Evolutionary conservation across 1,284 basidiomycete genomes (phyloP).

Genomic region (Ceratorhiza oryzae-sativae): DNA sequence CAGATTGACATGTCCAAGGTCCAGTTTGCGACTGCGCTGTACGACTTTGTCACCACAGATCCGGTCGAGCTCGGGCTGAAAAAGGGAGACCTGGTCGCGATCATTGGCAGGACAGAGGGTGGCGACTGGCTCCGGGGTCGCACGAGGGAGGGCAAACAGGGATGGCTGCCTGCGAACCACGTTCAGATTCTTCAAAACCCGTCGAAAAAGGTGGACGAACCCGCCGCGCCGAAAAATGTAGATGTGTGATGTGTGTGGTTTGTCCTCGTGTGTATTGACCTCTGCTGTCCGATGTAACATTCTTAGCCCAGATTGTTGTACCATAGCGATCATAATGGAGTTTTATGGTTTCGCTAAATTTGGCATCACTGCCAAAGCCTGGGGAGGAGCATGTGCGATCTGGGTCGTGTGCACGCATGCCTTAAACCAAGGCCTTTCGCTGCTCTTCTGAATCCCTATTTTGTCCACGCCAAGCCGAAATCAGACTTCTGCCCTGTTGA

Average conservation of each 20-base stretch:
- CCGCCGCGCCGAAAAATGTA: background rate
- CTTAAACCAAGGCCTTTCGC: too few relatives aligned
- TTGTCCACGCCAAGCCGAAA: too few relatives aligned
- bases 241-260: slow-evolving; percentile 5
- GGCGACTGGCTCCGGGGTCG: slow-evolving; percentile 97
- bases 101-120: slow-evolving; percentile 84
- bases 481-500: too few relatives aligned
- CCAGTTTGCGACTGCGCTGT: slow-evolving; percentile 87
- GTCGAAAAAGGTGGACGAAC: slow-evolving; percentile 41
- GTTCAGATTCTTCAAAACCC: slow-evolving; percentile 75
- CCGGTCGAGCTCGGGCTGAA: slow-evolving; percentile 83
- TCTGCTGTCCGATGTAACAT: too few relatives aligned
- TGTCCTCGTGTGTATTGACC: too few relatives aligned
- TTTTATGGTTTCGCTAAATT: too few relatives aligned
- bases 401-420: too few relatives aligned
- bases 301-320: too few relatives aligned
- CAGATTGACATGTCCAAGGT: slow-evolving; percentile 76
- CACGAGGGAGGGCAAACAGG: slow-evolving; percentile 90
- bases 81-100: slow-evolving; percentile 93
- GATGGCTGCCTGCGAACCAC: slow-evolving; percentile 96
- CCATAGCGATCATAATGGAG: too few relatives aligned
- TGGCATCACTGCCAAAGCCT: too few relatives aligned
- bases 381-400: too few relatives aligned
- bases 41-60: slow-evolving; percentile 78
- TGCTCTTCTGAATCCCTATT: too few relatives aligned